Conservation (phyloP, 2,329 filamentous ascomycete genomes). For the Diaporthe australafricana region DNA sequence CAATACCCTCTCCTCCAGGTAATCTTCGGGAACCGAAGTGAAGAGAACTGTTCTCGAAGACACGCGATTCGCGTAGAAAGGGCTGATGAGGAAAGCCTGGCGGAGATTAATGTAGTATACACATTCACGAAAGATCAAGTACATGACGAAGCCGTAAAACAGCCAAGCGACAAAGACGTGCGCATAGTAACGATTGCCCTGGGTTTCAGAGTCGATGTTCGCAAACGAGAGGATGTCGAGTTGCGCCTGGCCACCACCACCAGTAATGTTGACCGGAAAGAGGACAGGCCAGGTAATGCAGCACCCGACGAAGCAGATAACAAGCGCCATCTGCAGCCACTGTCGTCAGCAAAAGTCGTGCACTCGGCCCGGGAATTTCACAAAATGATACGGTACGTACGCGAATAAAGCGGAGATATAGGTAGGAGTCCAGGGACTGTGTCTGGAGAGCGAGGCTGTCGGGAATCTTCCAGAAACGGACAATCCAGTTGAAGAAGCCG, state of each 20-base stretch:
- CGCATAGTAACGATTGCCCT: slow-evolving; percentile 77
- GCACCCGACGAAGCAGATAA: slow-evolving; percentile 82
- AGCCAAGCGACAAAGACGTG: slow-evolving; percentile 85
- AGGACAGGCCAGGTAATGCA: slow-evolving; percentile 88
- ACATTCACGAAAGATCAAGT: slow-evolving; percentile 86
- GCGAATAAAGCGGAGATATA: slow-evolving; percentile 37
- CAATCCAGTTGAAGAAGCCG: slow-evolving; percentile 76
- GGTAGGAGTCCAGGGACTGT: slow-evolving; percentile 37
- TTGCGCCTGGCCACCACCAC: slow-evolving; percentile 71
- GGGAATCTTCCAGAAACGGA: slow-evolving; percentile 72
- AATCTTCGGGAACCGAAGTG: slow-evolving; percentile 82
- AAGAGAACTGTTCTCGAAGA: slow-evolving; percentile 93
- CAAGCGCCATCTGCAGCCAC: slow-evolving; percentile 29
- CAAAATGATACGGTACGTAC: background rate
- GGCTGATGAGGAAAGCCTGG: slow-evolving; percentile 90
- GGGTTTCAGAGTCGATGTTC: slow-evolving; percentile 71
- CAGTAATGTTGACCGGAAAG: slow-evolving; percentile 88
- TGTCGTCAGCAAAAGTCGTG: background rate
- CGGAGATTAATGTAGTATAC: slow-evolving; percentile 94
- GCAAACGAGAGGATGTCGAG: slow-evolving; percentile 84
- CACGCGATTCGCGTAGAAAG: slow-evolving; percentile 84
- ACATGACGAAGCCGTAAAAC: slow-evolving; percentile 90
- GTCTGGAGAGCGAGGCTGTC: slow-evolving; percentile 74
- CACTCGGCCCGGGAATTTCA: background rate
- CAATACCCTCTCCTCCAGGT: slow-evolving; percentile 81